Conservation (phyloP, 106 monocot genomes). For the Posidonia australis region DNA sequence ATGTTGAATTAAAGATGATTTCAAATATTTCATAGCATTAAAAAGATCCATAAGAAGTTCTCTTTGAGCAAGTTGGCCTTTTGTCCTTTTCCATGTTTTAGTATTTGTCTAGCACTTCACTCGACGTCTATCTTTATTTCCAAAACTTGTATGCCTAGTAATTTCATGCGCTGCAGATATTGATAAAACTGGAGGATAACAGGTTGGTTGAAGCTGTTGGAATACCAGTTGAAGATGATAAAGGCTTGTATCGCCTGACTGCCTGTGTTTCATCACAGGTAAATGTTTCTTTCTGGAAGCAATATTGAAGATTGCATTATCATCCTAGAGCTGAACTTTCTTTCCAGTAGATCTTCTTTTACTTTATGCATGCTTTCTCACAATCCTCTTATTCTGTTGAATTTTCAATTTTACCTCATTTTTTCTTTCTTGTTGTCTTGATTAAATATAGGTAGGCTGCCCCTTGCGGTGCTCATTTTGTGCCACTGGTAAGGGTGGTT, state of each 20-base stretch:
- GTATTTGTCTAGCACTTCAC: neutral
- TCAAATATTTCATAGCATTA: too few species aligned
- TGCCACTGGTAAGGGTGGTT: conserved; percentile 97
- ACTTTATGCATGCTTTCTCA: too few species aligned
- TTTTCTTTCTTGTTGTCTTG: neutral
- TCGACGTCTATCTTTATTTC: neutral
- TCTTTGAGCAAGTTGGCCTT: neutral
- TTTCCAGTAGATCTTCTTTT: too few species aligned
- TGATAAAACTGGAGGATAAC: conserved; percentile 80
- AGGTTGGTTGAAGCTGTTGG: conserved; percentile 94
- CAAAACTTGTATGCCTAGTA: neutral
- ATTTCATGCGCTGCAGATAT: conserved; percentile 32
- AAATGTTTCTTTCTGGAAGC: neutral
- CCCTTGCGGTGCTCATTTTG: conserved; percentile 88
- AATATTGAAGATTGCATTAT: too few species aligned
- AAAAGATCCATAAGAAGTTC: neutral
- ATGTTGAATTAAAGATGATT: too few species aligned
- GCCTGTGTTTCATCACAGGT: conserved; percentile 98
- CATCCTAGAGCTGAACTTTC: too few species aligned
- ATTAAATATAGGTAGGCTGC: conserved; percentile 64
- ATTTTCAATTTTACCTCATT: too few species aligned
- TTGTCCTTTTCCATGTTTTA: too few species aligned
- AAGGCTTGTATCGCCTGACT: conserved; percentile 66
- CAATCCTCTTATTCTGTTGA: too few species aligned
- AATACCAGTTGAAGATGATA: conserved; percentile 71